These are phyloP conservation scores for Aureobasidium musti DNA, from an alignment of 2,329 filamentous ascomycete species.

Conservation along the genomic window DNA sequence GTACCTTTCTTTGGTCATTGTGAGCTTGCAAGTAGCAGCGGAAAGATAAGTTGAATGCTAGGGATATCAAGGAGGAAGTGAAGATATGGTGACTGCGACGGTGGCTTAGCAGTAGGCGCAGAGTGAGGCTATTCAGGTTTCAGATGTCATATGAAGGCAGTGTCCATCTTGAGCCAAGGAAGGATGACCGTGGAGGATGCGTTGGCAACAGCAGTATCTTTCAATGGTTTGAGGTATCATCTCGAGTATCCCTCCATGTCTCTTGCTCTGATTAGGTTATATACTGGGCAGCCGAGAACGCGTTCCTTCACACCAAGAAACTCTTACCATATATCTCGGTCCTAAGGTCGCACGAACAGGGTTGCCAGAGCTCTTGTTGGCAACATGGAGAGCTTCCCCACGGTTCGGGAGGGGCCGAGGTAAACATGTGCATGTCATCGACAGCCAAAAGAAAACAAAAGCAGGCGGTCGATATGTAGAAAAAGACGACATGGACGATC, in stretches of 20 bases:
- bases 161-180: constrained; percentile 21
- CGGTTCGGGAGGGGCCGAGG: constrained; percentile 12
- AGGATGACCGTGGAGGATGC: constrained; percentile 19
- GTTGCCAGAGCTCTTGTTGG: neutral
- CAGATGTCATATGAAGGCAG: constrained; percentile 11
- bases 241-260: too few species aligned
- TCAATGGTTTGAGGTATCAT: neutral
- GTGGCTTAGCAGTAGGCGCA: constrained; percentile 18
- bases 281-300: neutral
- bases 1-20: constrained; percentile 34
- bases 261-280: neutral
- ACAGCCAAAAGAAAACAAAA: constrained; percentile 16
- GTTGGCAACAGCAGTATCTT: constrained; percentile 1
- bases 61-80: too few species aligned
- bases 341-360: neutral
- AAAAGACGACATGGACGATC: constrained; percentile 34
- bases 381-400: constrained; percentile 9
- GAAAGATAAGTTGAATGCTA: neutral
- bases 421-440: constrained; percentile 24
- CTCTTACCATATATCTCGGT: neutral
- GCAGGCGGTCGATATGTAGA: constrained; percentile 14
- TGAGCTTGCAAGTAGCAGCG: neutral
- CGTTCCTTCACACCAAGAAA: neutral
- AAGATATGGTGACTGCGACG: neutral
- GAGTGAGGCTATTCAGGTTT: constrained; percentile 13